Conservation (phyloP, 2,329 filamentous ascomycete genomes). For the Pyricularia grisea region DNA sequence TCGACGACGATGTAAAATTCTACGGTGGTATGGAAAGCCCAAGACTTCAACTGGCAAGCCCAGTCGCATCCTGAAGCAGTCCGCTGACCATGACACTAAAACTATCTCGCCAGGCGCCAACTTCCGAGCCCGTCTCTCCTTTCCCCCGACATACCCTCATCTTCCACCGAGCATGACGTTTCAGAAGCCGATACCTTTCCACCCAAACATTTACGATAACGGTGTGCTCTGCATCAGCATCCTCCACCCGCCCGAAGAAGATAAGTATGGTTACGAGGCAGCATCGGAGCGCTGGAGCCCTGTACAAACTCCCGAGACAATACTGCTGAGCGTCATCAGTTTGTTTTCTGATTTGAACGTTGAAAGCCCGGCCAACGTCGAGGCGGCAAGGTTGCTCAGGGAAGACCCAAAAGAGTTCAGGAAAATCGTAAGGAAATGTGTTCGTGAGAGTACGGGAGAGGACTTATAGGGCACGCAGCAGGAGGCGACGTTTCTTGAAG, state of each 20-base stretch:
- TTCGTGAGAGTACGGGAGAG: conserved; percentile 72
- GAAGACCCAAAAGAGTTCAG: conserved; percentile 75
- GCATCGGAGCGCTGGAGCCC: conserved; percentile 89
- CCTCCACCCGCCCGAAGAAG: conserved; percentile 88
- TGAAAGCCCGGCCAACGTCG: conserved; percentile 90
- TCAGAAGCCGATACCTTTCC: conserved; percentile 72
- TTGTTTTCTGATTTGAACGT: conserved; percentile 90
- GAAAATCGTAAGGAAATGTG: conserved; percentile 66
- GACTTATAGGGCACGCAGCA: conserved; percentile 29
- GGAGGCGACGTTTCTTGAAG: background rate
- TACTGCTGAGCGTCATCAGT: conserved; percentile 83
- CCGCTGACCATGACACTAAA: background rate
- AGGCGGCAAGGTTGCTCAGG: conserved; percentile 81
- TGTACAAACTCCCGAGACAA: conserved; percentile 91
- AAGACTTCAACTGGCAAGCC: background rate
- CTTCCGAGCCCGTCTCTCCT: conserved; percentile 77
- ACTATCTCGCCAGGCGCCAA: conserved; percentile 58
- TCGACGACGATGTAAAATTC: conserved; percentile 85
- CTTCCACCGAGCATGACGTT: conserved; percentile 86
- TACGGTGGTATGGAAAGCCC: conserved; percentile 63
- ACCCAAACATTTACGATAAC: conserved; percentile 85
- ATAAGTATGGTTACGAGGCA: conserved; percentile 86
- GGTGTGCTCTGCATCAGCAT: conserved; percentile 96
- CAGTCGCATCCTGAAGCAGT: background rate
- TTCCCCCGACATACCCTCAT: conserved; percentile 79